phyloP scores from a whole-genome alignment of 2,329 filamentous ascomycete species.

The Fusarium albosuccineum region DNA sequence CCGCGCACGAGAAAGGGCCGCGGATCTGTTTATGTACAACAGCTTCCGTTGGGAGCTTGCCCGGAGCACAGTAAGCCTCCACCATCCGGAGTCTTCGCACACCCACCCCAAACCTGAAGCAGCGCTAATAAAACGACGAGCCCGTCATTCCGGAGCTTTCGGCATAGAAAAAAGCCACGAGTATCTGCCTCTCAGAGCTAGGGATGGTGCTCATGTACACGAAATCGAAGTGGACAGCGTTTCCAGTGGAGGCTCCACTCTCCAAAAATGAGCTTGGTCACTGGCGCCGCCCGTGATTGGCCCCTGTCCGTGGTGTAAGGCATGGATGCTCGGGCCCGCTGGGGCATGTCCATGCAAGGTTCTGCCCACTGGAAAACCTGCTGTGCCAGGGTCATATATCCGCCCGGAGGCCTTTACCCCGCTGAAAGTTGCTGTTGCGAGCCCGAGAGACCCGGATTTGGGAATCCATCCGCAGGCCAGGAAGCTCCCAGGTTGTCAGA shows the following conservation, averaged over 20 bases:
- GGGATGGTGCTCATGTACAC: no score
- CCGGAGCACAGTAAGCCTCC: not conserved
- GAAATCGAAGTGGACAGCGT: no score
- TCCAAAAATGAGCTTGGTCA: no score
- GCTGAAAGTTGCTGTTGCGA: conserved; percentile 18
- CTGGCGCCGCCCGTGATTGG: conserved; percentile 21
- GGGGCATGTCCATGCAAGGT: not conserved
- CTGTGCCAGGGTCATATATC: not conserved
- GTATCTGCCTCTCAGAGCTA: no score
- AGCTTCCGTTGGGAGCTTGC: no score
- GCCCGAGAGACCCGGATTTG: conserved; percentile 7
- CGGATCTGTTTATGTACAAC: not conserved
- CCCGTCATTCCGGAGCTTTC: conserved; percentile 40
- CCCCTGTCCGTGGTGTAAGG: not conserved
- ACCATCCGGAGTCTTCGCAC: not conserved
- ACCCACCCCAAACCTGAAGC: conserved; percentile 12
- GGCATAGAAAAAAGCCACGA: conserved; percentile 19
- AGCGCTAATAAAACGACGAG: conserved; percentile 15
- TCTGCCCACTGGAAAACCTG: conserved; percentile 19
- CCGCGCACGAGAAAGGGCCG: conserved; percentile 1
- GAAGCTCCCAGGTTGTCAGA: not conserved
- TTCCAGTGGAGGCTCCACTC: no score
- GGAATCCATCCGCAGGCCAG: no score
- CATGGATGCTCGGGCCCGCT: conserved; percentile 4
- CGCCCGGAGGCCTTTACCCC: conserved; percentile 30